Base-by-base conservation (phyloP, 352 stramenopile species). In the Peronosclerospora sorghi region DNA sequence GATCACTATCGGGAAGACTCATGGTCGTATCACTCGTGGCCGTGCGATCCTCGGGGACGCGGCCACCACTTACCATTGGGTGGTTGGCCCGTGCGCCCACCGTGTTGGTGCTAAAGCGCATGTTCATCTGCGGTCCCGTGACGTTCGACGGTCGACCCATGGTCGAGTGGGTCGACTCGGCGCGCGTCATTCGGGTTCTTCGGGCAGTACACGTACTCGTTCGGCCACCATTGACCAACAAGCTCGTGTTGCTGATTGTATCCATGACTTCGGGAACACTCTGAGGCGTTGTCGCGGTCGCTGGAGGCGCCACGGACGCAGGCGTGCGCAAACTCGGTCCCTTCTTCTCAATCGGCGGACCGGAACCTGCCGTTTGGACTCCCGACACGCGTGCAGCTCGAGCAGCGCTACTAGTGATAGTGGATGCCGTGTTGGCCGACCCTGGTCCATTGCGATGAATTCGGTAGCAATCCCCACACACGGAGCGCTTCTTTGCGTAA, bases 381-480 rank as follows among this genome's bases (percentile, higher is more conserved):
- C 48, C 57, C 4, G 51, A 68, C 14, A 51, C 45, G 14, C 53
- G 40, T 34, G 41, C 41, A 30, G 53, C 56, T 42, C 59, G 51
- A 6, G 12, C 13, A 49, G 38, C 35, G 53, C 42, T 8, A 41
- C 48, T 13, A 15, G 27, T 43, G 9, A 40, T 41, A 18, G 54
- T 50, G 8, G 56, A 46, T 14, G 51, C 17, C 1, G 51, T 62
- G 19, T 59, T 60, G 8, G 53, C 37, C 14, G 70, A 65, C 52
- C 84, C 58, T 20, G 76, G 65, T 28, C 68, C 65, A 53, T 59
- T 73, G 24, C 67, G 63, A 48, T 86, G 51, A 24, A 82, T 71
- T 18, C 73, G 65, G 48, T 83, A 80, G 58, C 78, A 91, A 32
- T 91, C 78, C 15, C 62, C 73, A 27, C 78, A 91, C 27, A 83